A percentile compares a stretch with the other conserved stretches of the same genome.
Conservation (phyloP, 306 rosid genomes). For the Trichosanthes truncata region DNA sequence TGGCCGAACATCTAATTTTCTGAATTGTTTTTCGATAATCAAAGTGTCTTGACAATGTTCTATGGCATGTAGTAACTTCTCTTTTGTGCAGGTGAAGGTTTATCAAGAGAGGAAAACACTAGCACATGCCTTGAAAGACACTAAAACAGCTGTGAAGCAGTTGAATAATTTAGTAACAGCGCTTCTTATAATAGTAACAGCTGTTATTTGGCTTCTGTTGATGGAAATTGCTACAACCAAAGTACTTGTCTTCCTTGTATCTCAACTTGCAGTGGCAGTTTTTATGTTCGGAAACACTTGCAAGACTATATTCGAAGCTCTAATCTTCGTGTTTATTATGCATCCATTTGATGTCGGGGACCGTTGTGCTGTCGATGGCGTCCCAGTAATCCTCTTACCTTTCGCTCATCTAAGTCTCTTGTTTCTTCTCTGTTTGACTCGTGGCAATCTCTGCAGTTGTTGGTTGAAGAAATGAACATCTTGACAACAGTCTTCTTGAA, state of each 20-base stretch:
- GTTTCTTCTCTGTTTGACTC: neutral
- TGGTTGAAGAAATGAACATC: slow-evolving; percentile 96
- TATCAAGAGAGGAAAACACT: slow-evolving; percentile 74
- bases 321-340: slow-evolving; percentile 86
- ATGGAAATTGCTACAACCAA: slow-evolving; percentile 84
- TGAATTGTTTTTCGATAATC: neutral
- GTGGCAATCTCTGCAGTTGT: slow-evolving; percentile 34
- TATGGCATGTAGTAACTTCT: neutral
- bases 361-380: slow-evolving; percentile 74
- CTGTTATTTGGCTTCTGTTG: slow-evolving; percentile 71
- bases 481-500: slow-evolving; percentile 78
- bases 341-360: slow-evolving; percentile 98
- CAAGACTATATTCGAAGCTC: slow-evolving; percentile 78
- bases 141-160: slow-evolving; percentile 87
- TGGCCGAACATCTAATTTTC: neutral
- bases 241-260: slow-evolving; percentile 64
- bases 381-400: slow-evolving; percentile 41
- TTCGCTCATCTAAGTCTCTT: neutral
- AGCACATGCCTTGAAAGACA: slow-evolving; percentile 74
- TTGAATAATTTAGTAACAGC: slow-evolving; percentile 58
- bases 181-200: slow-evolving; percentile 33
- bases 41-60: neutral
- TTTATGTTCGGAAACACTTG: slow-evolving; percentile 93
- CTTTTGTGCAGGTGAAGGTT: slow-evolving; percentile 58
- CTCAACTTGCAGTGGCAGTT: slow-evolving; percentile 62